Evolutionary conservation across 2,329 filamentous ascomycete species (phyloP).

Genomic region (Penicillium sp.): DNA sequence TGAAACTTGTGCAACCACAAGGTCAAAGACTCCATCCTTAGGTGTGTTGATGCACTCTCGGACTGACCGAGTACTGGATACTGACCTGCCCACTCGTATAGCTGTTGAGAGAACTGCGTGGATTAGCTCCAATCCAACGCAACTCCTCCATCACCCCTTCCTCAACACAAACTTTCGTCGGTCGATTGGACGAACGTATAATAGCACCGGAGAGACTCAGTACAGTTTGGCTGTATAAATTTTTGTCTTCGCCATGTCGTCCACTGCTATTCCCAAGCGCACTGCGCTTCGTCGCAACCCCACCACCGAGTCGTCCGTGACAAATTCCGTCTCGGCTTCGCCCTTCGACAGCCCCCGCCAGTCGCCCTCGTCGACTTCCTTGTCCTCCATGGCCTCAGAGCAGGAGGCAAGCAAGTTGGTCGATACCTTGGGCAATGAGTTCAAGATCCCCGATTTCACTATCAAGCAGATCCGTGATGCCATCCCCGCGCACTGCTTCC

Average conservation of each 20-base stretch:
- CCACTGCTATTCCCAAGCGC: slow-evolving; percentile 50
- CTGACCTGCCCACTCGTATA: neutral
- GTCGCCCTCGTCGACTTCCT: slow-evolving; percentile 81
- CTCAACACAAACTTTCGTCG: neutral
- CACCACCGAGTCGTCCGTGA: slow-evolving; percentile 57
- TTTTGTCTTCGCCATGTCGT: slow-evolving; percentile 43
- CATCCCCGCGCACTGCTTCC: slow-evolving; percentile 95
- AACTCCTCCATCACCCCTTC: neutral
- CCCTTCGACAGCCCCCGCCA: slow-evolving; percentile 61
- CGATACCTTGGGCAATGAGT: slow-evolving; percentile 93
- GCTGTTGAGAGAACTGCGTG: neutral
- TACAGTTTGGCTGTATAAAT: neutral
- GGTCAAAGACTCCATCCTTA: neutral
- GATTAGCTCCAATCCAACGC: neutral
- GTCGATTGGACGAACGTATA: neutral
- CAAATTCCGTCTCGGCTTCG: slow-evolving; percentile 56
- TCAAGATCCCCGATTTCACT: slow-evolving; percentile 90
- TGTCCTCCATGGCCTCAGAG: slow-evolving; percentile 82
- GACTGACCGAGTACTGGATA: neutral
- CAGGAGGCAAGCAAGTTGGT: slow-evolving; percentile 62
- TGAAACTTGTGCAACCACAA: neutral
- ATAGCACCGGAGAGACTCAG: neutral
- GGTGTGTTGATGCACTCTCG: neutral
- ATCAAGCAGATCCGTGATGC: slow-evolving; percentile 97
- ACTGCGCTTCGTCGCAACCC: slow-evolving; percentile 54